Evolutionary conservation across 768 basidiomycete genomes (phyloP).

Genomic region (Cyclocybe aegerita): DNA sequence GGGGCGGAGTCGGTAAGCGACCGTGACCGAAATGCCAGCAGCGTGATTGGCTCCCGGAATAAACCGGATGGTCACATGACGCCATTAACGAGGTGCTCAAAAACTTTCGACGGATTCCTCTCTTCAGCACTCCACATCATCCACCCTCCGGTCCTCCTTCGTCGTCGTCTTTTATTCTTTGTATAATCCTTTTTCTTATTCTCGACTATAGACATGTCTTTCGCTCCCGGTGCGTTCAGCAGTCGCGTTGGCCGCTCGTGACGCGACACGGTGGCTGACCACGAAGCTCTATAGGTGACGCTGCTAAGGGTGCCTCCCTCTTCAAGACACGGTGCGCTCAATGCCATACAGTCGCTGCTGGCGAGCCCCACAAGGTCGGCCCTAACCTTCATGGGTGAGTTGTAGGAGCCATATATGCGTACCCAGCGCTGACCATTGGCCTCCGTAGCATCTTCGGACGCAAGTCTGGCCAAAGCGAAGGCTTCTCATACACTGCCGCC

Average conservation of each 20-base stretch:
- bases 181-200: conserved; percentile 22
- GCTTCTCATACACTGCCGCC: conserved; percentile 90
- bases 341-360: conserved; percentile 84
- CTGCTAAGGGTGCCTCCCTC: conserved; percentile 86
- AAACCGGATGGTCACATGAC: conserved; percentile 32
- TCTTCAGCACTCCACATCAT: conserved; percentile 13
- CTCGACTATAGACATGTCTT: conserved; percentile 34
- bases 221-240: conserved; percentile 35
- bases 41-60: conserved; percentile 29
- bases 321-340: conserved; percentile 97
- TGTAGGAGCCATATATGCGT: not conserved
- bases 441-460: conserved; percentile 74
- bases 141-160: conserved; percentile 12
- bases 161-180: conserved; percentile 16
- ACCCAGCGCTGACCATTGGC: not conserved
- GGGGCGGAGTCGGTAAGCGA: too few relatives aligned
- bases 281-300: conserved; percentile 57
- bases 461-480: conserved; percentile 81
- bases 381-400: conserved; percentile 92
- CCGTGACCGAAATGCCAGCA: conserved; percentile 10
- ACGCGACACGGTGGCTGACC: conserved; percentile 33
- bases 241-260: conserved; percentile 29
- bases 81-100: conserved; percentile 14
- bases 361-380: conserved; percentile 86
- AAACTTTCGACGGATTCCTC: conserved; percentile 16